Evolutionary conservation across 1,284 basidiomycete species (phyloP).

Genomic region (Phaffia rhodozyma): DNA sequence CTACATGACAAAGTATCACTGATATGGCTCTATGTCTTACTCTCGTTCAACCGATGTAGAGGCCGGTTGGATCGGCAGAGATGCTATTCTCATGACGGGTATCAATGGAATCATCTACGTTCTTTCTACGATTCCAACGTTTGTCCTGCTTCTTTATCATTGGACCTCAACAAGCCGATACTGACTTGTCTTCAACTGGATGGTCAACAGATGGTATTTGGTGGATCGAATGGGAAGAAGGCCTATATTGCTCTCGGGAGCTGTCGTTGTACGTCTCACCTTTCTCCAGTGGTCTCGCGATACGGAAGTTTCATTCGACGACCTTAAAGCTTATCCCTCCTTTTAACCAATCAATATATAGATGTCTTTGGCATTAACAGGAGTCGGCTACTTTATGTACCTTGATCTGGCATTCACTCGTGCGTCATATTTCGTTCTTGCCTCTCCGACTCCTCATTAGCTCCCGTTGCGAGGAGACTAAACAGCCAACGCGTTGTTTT

Average conservation of each 20-base stretch:
- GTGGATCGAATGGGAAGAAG: conserved; percentile 87
- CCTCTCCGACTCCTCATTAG: conserved; percentile 21
- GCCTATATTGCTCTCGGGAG: conserved; percentile 79
- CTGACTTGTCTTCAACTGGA: background rate
- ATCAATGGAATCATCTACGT: conserved; percentile 84
- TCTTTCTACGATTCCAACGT: conserved; percentile 70
- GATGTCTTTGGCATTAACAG: conserved; percentile 65
- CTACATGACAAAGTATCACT: background rate
- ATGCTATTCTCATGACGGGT: conserved; percentile 94
- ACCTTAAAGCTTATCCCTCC: background rate
- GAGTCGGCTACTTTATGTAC: conserved; percentile 86
- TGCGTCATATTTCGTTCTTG: background rate
- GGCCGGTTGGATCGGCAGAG: conserved; percentile 94
- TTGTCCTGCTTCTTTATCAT: conserved; percentile 17
- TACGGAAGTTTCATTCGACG: background rate
- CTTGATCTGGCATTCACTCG: conserved; percentile 66
- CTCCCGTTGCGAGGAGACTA: background rate
- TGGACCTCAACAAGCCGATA: background rate
- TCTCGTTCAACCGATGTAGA: conserved; percentile 42
- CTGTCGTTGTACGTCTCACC: conserved; percentile 53
- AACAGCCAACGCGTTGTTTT: too few species aligned
- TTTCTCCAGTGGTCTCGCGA: background rate
- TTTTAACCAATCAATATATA: conserved; percentile 26
- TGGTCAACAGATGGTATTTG: conserved; percentile 61
- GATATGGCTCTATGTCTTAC: conserved; percentile 16